phyloP scores from a whole-genome alignment of 2,329 filamentous ascomycete genomes.

The Plenodomus biglobosus region DNA sequence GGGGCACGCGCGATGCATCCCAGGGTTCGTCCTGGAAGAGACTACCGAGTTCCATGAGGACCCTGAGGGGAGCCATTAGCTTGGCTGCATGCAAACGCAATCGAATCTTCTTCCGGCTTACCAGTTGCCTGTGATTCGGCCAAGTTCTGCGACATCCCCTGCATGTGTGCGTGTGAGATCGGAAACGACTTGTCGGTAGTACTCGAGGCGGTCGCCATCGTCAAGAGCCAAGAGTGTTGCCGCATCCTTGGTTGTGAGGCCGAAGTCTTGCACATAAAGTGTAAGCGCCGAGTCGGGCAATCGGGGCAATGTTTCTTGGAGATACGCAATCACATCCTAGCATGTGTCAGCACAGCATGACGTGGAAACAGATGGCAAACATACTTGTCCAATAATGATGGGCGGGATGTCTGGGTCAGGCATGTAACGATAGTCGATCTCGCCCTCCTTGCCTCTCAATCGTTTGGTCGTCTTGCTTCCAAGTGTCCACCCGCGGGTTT shows the following conservation, averaged over 20 bases:
- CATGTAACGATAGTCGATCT: constrained; percentile 98
- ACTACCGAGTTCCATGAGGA: constrained; percentile 56
- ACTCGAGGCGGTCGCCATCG: constrained; percentile 76
- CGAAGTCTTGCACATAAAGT: constrained; percentile 63
- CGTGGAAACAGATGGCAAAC: not conserved
- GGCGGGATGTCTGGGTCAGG: constrained; percentile 89
- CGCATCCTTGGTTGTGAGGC: constrained; percentile 78
- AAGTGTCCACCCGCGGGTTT: constrained; percentile 91
- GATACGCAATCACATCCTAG: constrained; percentile 64
- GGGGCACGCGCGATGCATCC: constrained; percentile 45
- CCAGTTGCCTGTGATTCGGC: constrained; percentile 62
- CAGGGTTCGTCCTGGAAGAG: constrained; percentile 49
- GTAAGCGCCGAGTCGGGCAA: constrained; percentile 71
- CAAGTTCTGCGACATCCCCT: constrained; percentile 12
- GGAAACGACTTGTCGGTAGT: constrained; percentile 66
- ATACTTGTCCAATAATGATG: constrained; percentile 66
- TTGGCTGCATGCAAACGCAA: too few species aligned
- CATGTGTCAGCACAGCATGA: constrained; percentile 7
- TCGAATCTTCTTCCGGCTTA: too few species aligned
- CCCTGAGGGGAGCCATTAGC: constrained; percentile 43
- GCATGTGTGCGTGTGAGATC: not conserved
- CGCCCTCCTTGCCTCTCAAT: constrained; percentile 89
- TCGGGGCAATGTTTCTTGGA: constrained; percentile 65
- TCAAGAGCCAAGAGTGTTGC: constrained; percentile 76
- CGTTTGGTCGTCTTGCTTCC: constrained; percentile 79